Percentiles rank a stretch among this genome's conserved stretches.
Evolutionary conservation across 2,329 filamentous ascomycete species (phyloP).

Genomic region (Botrytis aclada): DNA sequence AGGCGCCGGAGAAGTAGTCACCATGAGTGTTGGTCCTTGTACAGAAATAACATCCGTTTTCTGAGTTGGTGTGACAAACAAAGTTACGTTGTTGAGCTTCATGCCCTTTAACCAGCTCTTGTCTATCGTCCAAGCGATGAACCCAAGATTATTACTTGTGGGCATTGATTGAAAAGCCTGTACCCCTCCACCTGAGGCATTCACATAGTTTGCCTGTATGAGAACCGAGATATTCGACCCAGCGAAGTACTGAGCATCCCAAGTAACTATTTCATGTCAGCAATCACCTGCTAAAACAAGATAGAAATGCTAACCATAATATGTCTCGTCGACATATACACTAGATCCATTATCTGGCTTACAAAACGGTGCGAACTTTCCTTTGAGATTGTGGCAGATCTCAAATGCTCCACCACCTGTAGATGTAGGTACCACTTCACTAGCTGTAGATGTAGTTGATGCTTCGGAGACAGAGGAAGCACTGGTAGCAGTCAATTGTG

Average conservation of each 20-base stretch:
- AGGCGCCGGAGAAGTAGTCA: constrained; percentile 26
- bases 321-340: constrained; percentile 34
- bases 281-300: neutral
- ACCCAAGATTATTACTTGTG: constrained; percentile 27
- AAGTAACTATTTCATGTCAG: constrained; percentile 31
- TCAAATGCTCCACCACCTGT: constrained; percentile 33
- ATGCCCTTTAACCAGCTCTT: constrained; percentile 29
- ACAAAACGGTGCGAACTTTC: constrained; percentile 35
- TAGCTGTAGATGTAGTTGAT: constrained; percentile 22
- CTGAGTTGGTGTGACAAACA: constrained; percentile 30
- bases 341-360: constrained; percentile 34
- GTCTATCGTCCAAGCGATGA: constrained; percentile 31
- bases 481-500: constrained; percentile 24
- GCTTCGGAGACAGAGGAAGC: constrained; percentile 21
- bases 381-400: constrained; percentile 33
- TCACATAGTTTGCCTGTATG: constrained; percentile 34
- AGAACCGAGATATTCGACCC: constrained; percentile 31
- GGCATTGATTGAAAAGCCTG: constrained; percentile 33
- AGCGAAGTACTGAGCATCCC: constrained; percentile 33
- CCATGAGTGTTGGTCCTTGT: constrained; percentile 30
- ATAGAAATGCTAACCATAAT: constrained; percentile 29
- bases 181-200: constrained; percentile 29
- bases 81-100: constrained; percentile 32
- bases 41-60: constrained; percentile 22
- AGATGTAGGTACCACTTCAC: constrained; percentile 19